phyloP scores from a whole-genome alignment of 768 basidiomycete species.

The Tylopilus sp. region DNA sequence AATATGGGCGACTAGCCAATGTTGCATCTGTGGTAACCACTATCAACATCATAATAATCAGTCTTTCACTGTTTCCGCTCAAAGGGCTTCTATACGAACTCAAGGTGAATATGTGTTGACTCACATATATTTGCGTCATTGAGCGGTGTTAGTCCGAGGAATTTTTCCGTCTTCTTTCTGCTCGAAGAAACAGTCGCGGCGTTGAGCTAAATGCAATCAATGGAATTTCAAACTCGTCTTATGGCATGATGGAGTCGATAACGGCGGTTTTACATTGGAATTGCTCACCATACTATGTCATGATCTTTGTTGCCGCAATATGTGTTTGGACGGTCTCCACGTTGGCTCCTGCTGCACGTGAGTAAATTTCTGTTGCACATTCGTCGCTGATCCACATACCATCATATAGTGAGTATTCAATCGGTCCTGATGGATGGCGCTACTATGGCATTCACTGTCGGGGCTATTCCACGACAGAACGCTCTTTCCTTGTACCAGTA shows the following conservation, averaged over 20 bases:
- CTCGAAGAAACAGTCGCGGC: background rate
- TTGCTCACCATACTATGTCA: conserved; percentile 9
- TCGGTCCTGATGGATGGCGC: conserved; percentile 11
- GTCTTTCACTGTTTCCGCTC: conserved; percentile 11
- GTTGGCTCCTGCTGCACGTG: conserved; percentile 11
- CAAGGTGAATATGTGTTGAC: background rate
- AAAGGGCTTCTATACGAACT: conserved; percentile 10
- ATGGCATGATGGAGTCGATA: conserved; percentile 4
- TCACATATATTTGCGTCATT: background rate
- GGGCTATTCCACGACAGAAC: conserved; percentile 4
- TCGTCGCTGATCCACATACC: background rate
- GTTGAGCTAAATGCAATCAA: conserved; percentile 9
- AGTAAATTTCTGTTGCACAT: background rate
- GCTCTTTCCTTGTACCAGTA: background rate
- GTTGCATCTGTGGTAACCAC: conserved; percentile 12
- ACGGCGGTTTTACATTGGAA: background rate
- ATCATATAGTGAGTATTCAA: conserved; percentile 9
- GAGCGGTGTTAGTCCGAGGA: conserved; percentile 13
- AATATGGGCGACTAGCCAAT: conserved; percentile 2
- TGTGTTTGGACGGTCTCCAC: conserved; percentile 9
- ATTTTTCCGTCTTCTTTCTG: conserved; percentile 16
- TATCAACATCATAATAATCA: conserved; percentile 15
- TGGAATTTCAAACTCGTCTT: conserved; percentile 15
- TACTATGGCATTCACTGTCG: conserved; percentile 14
- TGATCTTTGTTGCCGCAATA: conserved; percentile 3